Base-by-base conservation (phyloP, 768 basidiomycete species). In the Tulasnella calospora region DNA sequence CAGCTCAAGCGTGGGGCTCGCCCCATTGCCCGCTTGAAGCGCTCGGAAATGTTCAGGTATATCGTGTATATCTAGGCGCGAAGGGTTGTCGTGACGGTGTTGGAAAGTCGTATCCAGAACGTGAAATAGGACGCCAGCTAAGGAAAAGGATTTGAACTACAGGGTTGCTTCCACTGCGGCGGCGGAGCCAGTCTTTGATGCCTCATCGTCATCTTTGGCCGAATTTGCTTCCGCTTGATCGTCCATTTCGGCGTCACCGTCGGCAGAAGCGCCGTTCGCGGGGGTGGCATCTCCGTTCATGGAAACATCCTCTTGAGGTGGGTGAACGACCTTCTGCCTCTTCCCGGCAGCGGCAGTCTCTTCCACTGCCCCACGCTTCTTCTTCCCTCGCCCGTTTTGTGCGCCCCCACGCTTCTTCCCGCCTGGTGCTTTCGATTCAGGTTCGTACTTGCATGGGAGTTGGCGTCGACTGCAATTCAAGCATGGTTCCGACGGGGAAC, bases 281-380 rank as follows among this genome's bases (percentile, higher is more conserved):
- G 51, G 51, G 51, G 51, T 51, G 6, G 51, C 51, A n/a, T 51
- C 51, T n/a, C 51, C 51, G n/a, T 51, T 51, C 51, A 51, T 51
- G 5, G 51, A 51, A 6, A 51, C 51, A 51, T 51, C 51, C n/a
- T 46, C 46, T 46, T 46, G 46, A 7, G 46, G 46, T 46, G 46
- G 46, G 15, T 46, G 46, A 19, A 46, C 46, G 46, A 46, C 23
- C 36, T 69, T 30, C 67, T 33, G 67, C 67, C 51, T 75, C 74
- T 75, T 75, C n/a, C 55, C 55, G 27, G 74, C 74, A 47, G 44
- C 55, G n/a, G 74, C 74, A 19, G 35, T 51, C 36, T 51, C 74
- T 30, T 41, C 74, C 46, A 12, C 41, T 23, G 44, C 74, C 13
- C 41, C 41, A 9, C 74, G 40, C 38, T 75, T 75, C 35, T 55